Base-by-base conservation (phyloP, 305 asterid species). In the Coffea humblotiana region DNA sequence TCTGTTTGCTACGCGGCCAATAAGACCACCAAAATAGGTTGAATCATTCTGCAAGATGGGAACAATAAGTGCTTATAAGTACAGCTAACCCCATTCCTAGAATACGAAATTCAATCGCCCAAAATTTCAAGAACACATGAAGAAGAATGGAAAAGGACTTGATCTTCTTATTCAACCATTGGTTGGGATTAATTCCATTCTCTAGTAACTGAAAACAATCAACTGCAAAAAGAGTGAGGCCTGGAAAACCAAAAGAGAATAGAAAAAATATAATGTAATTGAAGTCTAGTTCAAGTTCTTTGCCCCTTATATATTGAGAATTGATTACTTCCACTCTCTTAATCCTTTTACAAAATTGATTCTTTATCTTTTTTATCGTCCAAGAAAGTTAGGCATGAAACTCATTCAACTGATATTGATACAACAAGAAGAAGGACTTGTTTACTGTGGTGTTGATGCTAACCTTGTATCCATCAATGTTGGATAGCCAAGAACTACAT, bases 1-100 rank as follows among this genome's bases (percentile, higher is more conserved):
- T 56, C 98, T 75, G 63, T 95, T 95, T 3, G 97, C 98, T 13
- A 93, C 98, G 19, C 99, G 91, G 0, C 99, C 99, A 27, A 95
- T 83, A 0, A 95, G 60, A 15, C 88, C 97, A 18, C 99, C 99
- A 49, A 95, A 95, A 72, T 92, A 95, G 67, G 90, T 86, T 43
- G 94, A 23, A 64, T 89, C 97, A 61, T 89, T 93, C 99, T 95
- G 89, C 85, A 78, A 74, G 27, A 73, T 37, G n/a, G 45, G 43
- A 45, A 23, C 32, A 52, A 51, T 0, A 47, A 76, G 6, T 16
- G 6, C 43, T 40, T 40, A 45, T 25, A 35, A 16, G 8, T 32
- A 49, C 35, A n/a, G 58, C 2, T 71, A 11, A 16, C 8, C 74
- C 21, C 6, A 13, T 11, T 69, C 43, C 25, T 10, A 49, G 3